Evolutionary conservation across 2,329 filamentous ascomycete species (phyloP), one percentile per base, ranked within the genome.

Genomic region (Pseudogymnoascus sp.): DNA sequence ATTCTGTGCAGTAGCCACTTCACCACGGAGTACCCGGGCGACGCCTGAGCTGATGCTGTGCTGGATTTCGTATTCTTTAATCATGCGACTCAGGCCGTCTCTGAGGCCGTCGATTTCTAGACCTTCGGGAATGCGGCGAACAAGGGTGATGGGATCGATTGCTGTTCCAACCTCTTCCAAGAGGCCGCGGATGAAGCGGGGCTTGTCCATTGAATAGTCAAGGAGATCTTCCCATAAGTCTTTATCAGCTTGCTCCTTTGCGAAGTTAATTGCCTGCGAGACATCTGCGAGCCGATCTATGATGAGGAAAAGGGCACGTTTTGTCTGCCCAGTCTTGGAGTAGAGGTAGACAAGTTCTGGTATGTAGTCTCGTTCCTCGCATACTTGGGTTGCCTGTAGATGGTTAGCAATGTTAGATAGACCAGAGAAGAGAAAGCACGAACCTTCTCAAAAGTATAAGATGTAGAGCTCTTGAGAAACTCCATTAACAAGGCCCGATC

Each of bases 151-250:
- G 0, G 95, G 95, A 71, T 98, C 88, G 71, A 99, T 95, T 1
- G 92, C 86, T 0, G 93, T 98, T 37, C 95, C 95, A 1, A 96
- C 93, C 77, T 98, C 92, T 71, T 96, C 92, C 0, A 99, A 84
- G 3, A 99, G 80, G 0, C 90, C 93, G 11, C 91, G 88, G 69
- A 99, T 98, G 77, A 99, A 99, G 43, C 86, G 86, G 0, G 95
- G 95, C 73, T 97, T 96, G 77, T 97, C 92, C 95, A 99, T 98
- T 66, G 90, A 93, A 75, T 98, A 98, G 70, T 93, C 87, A 5
- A 99, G 84, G 6, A 99, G 81, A 72, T 98, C 93, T 68, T 96
- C 90, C 95, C 95, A 99, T 0, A 99, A 82, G 70, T 97, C 93
- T 0, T 88, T 87, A 71, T 97, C 93, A 67, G 95, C 88, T 73